Evolutionary conservation across 1,284 basidiomycete genomes (phyloP), one percentile per base, ranked within the genome.

Genomic region (Xerocomus nothofagi): DNA sequence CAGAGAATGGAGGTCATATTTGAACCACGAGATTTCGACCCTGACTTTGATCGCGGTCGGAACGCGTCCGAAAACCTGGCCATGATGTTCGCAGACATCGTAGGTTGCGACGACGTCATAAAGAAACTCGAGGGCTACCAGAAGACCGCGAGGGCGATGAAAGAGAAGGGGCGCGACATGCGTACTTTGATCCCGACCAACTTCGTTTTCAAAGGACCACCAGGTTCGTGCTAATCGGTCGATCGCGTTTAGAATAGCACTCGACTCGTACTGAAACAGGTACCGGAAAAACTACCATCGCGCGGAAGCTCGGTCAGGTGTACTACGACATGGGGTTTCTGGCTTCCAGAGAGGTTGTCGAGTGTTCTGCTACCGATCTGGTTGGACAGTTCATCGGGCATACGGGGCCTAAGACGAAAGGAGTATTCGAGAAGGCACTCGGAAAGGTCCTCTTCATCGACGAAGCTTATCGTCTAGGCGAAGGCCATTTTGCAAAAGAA

Each of bases 391-490:
- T 11, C 10, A n/a, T 39, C n/a, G 37, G 23, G n/a, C 37, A 39
- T 24, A 39, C 37, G 6, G 37, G 37, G 24, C 37, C 37, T 1
- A 39, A 24, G 7, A 39, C 37, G n/a, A 26, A 24, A 5, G n/a
- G 37, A 0, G 4, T 77, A 2, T 77, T 84, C 45, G 78, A 82
- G 40, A 79, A 76, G 56, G 81, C 80, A 0, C 70, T 84, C 1
- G 82, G 82, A 2, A 73, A 73, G 33, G 80, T 85, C 3, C 72
- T 84, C 3, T 84, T 85, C 67, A 71, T 85, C 33, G 83, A 85
- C 45, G 83, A 85, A 56, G 82, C 81, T 0, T 84, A 84, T 53
- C 69, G 80, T 17, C 68, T 85, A 18, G 61, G 69, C 15, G 73
- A 80, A 40, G 81, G 82, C 2, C 76, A 65, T 7, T 86, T 84